Percentiles rank a stretch among this genome's conserved stretches.
Evolutionary conservation across 345 rosid species (phyloP).

Genomic region (Clarkia xantiana): DNA sequence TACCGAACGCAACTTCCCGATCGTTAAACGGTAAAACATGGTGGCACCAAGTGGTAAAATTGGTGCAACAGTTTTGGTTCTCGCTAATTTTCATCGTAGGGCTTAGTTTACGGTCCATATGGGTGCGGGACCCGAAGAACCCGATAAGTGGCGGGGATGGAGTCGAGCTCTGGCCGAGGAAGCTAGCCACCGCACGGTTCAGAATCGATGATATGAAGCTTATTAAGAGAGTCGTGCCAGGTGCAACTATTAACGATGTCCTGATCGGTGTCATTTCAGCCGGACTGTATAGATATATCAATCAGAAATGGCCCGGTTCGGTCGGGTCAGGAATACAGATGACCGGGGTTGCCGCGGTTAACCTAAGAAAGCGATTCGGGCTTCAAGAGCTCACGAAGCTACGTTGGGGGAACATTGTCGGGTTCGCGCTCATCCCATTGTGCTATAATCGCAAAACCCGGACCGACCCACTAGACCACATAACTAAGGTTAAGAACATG

Average conservation of each 20-base stretch:
- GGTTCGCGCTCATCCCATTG: constrained; percentile 31
- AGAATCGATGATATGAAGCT: constrained; percentile 34
- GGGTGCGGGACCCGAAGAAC: constrained; percentile 22
- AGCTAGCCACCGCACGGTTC: constrained; percentile 35
- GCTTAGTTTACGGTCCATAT: constrained; percentile 15
- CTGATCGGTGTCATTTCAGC: background rate
- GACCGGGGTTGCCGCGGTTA: background rate
- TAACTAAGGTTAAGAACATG: constrained; percentile 34
- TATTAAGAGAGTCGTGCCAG: constrained; percentile 22
- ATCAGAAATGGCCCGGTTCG: background rate
- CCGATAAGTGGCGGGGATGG: constrained; percentile 34
- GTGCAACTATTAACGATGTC: constrained; percentile 4
- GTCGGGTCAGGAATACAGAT: background rate
- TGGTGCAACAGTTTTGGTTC: constrained; percentile 18
- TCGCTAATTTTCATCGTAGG: constrained; percentile 17
- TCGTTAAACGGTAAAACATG: background rate
- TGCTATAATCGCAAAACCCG: constrained; percentile 13
- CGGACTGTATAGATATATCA: constrained; percentile 1
- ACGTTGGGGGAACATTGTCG: constrained; percentile 46
- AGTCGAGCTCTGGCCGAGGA: constrained; percentile 53
- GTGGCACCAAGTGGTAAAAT: background rate
- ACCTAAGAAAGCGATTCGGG: background rate
- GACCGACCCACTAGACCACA: constrained; percentile 20
- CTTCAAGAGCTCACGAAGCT: no score
- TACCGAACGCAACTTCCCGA: constrained; percentile 8